These are phyloP conservation scores for Annulohypoxylon bovei DNA, from an alignment of 495 filamentous ascomycete species.

Conservation along the genomic window DNA sequence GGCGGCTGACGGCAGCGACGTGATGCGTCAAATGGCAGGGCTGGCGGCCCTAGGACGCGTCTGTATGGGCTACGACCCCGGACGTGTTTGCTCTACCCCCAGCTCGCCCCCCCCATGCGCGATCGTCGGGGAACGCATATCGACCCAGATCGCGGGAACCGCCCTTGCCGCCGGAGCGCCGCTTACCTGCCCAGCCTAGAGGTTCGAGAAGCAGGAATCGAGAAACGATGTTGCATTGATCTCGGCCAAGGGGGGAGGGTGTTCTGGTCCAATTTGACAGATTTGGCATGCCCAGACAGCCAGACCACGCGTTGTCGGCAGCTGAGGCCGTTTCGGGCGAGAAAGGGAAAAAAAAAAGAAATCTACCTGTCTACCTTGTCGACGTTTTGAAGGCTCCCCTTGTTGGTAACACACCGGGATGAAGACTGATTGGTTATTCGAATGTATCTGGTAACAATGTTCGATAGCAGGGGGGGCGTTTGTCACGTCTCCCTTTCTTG, in stretches of 20 bases:
- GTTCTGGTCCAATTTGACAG: constrained; percentile 19
- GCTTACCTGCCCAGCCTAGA: constrained; percentile 1
- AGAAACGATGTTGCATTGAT: constrained; percentile 28
- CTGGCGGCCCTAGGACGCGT: constrained; percentile 33
- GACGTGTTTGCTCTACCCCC: constrained; percentile 34
- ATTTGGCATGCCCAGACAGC: not conserved
- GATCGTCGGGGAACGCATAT: constrained; percentile 36
- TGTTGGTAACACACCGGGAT: constrained; percentile 27
- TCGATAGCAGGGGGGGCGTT: not conserved
- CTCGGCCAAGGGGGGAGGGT: constrained; percentile 5
- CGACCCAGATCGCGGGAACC: constrained; percentile 41
- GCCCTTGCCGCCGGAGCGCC: constrained; percentile 33
- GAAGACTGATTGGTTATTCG: constrained; percentile 17
- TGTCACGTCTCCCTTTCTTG: constrained; percentile 7
- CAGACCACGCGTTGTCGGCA: constrained; percentile 1
- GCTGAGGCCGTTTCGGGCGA: not conserved
- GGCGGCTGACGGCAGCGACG: constrained; percentile 37
- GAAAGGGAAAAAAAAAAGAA: constrained; percentile 1
- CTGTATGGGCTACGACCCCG: constrained; percentile 37
- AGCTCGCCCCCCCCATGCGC: constrained; percentile 25
- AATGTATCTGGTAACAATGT: constrained; percentile 5
- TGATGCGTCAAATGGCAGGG: constrained; percentile 30
- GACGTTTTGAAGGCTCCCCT: constrained; percentile 24
- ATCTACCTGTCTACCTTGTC: constrained; percentile 7
- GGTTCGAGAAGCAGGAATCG: constrained; percentile 16